Evolutionary conservation across 768 basidiomycete species (phyloP).

Genomic region (Russula compacta): DNA sequence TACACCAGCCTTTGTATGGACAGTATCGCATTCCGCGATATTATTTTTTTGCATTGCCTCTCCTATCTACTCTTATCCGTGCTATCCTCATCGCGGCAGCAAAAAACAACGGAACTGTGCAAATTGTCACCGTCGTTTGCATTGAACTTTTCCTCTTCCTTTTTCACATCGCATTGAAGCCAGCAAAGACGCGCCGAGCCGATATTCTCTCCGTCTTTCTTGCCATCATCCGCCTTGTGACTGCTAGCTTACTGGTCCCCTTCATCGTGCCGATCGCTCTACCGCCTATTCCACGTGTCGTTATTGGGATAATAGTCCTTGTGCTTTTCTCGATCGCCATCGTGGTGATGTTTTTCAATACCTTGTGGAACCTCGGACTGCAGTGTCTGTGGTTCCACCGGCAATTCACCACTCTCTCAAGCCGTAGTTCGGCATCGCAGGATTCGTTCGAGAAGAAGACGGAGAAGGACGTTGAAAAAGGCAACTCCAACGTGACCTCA

Average conservation of each 20-base stretch:
- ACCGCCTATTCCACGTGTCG: slow-evolving; percentile 69
- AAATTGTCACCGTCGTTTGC: slow-evolving; percentile 57
- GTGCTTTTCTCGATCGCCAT: slow-evolving; percentile 65
- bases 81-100: slow-evolving; percentile 66
- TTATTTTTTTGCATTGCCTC: slow-evolving; percentile 53
- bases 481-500: not conserved
- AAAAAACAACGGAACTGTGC: slow-evolving; percentile 50
- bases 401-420: slow-evolving; percentile 17
- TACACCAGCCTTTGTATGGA: slow-evolving; percentile 52
- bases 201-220: slow-evolving; percentile 64
- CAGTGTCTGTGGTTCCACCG: slow-evolving; percentile 27
- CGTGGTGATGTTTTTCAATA: slow-evolving; percentile 59
- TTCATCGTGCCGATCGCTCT: slow-evolving; percentile 62
- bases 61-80: slow-evolving; percentile 53
- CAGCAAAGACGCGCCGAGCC: slow-evolving; percentile 57
- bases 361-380: slow-evolving; percentile 37
- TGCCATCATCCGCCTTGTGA: slow-evolving; percentile 56
- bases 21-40: slow-evolving; percentile 59
- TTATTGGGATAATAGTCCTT: slow-evolving; percentile 66
- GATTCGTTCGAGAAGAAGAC: slow-evolving; percentile 26
- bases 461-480: slow-evolving; percentile 18
- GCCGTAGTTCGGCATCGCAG: slow-evolving; percentile 18
- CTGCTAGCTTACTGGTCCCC: slow-evolving; percentile 63
- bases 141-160: slow-evolving; percentile 56
- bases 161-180: slow-evolving; percentile 44